phyloP scores from a whole-genome alignment of 192 early-diverging fungal genomes.

The Linnemannia hyalina region DNA sequence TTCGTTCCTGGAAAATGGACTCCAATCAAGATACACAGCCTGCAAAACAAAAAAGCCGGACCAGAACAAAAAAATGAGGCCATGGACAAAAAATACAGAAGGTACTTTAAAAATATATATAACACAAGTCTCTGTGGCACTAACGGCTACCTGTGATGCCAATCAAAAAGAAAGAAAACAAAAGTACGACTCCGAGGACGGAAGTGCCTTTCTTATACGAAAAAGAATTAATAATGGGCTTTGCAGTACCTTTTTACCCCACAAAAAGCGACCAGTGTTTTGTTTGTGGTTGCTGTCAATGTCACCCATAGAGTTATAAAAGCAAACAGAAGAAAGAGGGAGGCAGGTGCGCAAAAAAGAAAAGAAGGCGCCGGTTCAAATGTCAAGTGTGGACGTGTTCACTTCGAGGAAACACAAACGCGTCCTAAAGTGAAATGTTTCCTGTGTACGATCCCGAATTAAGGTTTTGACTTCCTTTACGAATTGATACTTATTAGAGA shows the following conservation, averaged over 20 bases:
- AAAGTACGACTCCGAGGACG: not conserved
- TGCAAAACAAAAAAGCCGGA: not conserved
- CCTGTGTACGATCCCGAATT: not conserved
- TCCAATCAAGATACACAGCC: not conserved
- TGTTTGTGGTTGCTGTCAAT: not conserved
- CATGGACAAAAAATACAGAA: not conserved
- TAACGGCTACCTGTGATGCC: not conserved
- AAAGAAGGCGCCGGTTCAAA: not conserved
- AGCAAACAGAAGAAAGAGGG: not conserved
- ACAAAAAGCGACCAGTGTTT: not conserved
- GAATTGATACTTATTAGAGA: too few relatives aligned
- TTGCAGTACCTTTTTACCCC: not conserved
- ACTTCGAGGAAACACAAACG: conserved; percentile 5
- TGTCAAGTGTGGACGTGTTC: not conserved
- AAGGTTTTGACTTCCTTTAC: not conserved
- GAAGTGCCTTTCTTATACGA: not conserved
- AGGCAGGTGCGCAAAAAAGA: not conserved
- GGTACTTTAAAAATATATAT: not conserved
- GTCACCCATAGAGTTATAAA: not conserved
- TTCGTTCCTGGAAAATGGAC: not conserved
- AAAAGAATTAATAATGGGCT: conserved; percentile 4
- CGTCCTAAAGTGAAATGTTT: conserved; percentile 5
- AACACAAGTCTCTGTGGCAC: not conserved
- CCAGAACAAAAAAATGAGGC: not conserved
- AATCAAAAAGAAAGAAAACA: not conserved